Evolutionary conservation across 1,139 yeast species (phyloP).

Genomic region (Diutina neorugosa): DNA sequence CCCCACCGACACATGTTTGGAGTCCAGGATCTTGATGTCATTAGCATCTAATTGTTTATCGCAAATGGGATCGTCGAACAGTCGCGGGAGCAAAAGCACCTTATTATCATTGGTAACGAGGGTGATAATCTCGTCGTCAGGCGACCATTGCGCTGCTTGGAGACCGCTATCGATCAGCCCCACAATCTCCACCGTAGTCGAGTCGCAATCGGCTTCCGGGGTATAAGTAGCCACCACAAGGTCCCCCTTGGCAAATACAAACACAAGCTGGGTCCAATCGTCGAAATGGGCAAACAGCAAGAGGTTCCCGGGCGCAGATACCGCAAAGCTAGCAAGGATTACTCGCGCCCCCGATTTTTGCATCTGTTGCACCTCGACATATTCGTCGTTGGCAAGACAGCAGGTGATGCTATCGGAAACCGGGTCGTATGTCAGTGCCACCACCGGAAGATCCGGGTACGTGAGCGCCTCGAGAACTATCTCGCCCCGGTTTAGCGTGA

Average conservation of each 20-base stretch:
- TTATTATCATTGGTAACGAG: slow-evolving; percentile 54
- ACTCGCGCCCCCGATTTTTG: slow-evolving; percentile 44
- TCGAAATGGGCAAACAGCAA: slow-evolving; percentile 52
- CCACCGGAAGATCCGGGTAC: slow-evolving; percentile 50
- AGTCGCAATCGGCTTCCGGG: slow-evolving; percentile 34
- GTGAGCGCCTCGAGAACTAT: slow-evolving; percentile 36
- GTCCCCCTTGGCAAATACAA: slow-evolving; percentile 58
- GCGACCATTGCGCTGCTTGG: slow-evolving; percentile 73
- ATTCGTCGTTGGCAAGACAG: slow-evolving; percentile 48
- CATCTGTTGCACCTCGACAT: slow-evolving; percentile 40
- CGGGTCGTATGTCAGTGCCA: slow-evolving; percentile 59
- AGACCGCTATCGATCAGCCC: slow-evolving; percentile 79
- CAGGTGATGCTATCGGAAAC: slow-evolving; percentile 64
- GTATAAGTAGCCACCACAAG: slow-evolving; percentile 58
- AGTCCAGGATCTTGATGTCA: slow-evolving; percentile 49
- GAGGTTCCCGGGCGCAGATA: slow-evolving; percentile 16
- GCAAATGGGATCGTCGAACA: slow-evolving; percentile 60
- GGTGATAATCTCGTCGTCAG: slow-evolving; percentile 78
- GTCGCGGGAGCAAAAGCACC: slow-evolving; percentile 57
- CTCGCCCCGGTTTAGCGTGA: slow-evolving; percentile 45
- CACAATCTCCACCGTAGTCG: slow-evolving; percentile 56
- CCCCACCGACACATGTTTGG: slow-evolving; percentile 90
- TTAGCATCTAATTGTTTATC: slow-evolving; percentile 47
- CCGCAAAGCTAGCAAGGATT: slow-evolving; percentile 46
- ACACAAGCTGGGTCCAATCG: slow-evolving; percentile 48